Percentiles rank a stretch among this genome's conserved stretches.
These are phyloP conservation scores for Ramaria rubella DNA, from an alignment of 768 basidiomycete species.

Conservation along the genomic window DNA sequence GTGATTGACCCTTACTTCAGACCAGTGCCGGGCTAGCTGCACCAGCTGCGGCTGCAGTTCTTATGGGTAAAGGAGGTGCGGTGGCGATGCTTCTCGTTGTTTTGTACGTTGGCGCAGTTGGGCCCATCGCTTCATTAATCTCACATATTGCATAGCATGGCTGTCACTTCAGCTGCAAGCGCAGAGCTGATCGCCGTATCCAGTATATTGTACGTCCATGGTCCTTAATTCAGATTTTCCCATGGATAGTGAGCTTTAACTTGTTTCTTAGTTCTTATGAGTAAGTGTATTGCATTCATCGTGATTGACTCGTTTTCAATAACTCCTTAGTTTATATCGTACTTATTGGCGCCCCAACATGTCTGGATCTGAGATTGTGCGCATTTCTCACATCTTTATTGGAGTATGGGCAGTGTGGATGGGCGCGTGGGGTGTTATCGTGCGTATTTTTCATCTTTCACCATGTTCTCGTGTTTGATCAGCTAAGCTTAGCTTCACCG, in stretches of 20 bases:
- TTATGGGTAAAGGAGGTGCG: slow-evolving; percentile 41
- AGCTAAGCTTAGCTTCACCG: slow-evolving; percentile 32
- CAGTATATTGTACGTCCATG: slow-evolving; percentile 33
- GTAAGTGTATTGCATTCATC: slow-evolving; percentile 24
- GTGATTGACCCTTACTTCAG: slow-evolving; percentile 15
- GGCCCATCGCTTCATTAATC: background rate
- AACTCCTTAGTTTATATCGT: slow-evolving; percentile 22
- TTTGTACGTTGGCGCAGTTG: slow-evolving; percentile 22
- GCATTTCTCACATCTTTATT: slow-evolving; percentile 33
- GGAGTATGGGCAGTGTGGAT: slow-evolving; percentile 40
- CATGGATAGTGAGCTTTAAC: background rate
- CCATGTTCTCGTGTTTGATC: background rate
- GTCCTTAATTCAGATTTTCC: background rate
- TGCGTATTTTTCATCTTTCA: slow-evolving; percentile 11
- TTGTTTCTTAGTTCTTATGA: slow-evolving; percentile 41
- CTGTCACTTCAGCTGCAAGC: slow-evolving; percentile 41
- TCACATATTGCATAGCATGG: slow-evolving; percentile 28
- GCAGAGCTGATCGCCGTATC: slow-evolving; percentile 42
- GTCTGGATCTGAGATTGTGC: slow-evolving; percentile 34
- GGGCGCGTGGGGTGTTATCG: slow-evolving; percentile 37
- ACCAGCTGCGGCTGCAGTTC: slow-evolving; percentile 39
- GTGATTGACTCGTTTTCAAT: background rate
- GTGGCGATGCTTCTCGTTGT: slow-evolving; percentile 39
- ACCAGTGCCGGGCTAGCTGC: slow-evolving; percentile 40
- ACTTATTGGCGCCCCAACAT: slow-evolving; percentile 34